Percentiles rank a stretch among this genome's conserved stretches.
Evolutionary conservation across 2,329 filamentous ascomycete species (phyloP).

Genomic region (Monosporascus sp.): DNA sequence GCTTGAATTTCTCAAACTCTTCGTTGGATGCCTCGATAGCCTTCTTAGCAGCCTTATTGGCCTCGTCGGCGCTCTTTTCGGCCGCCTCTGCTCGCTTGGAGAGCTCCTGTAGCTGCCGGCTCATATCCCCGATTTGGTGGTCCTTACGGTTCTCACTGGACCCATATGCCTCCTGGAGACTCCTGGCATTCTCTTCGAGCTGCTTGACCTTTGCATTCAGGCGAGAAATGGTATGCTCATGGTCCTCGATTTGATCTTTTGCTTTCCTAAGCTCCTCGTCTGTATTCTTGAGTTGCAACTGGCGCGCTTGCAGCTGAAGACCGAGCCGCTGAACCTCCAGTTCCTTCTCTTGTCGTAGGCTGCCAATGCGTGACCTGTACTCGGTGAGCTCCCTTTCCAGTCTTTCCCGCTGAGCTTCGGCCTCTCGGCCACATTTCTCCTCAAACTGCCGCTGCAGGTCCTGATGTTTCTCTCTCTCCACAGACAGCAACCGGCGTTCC

Average conservation of each 20-base stretch:
- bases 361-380: conserved; percentile 48
- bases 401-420: conserved; percentile 21
- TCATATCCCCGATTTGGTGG: conserved; percentile 3
- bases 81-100: conserved; percentile 6
- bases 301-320: conserved; percentile 48
- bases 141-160: conserved; percentile 3
- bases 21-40: conserved; percentile 56
- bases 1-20: conserved; percentile 54
- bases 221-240: conserved; percentile 3
- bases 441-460: conserved; percentile 45
- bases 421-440: conserved; percentile 27
- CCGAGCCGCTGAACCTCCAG: conserved; percentile 33
- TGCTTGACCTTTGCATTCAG: conserved; percentile 9
- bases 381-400: conserved; percentile 59
- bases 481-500: background rate
- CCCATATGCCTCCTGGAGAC: conserved; percentile 2
- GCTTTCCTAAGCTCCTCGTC: conserved; percentile 37
- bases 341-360: conserved; percentile 43
- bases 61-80: conserved; percentile 47
- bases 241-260: conserved; percentile 11
- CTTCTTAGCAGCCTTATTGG: conserved; percentile 76
- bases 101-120: conserved; percentile 3
- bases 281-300: conserved; percentile 44
- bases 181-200: conserved; percentile 9
- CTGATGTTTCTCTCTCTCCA: conserved; percentile 50